These are phyloP conservation scores for Cucumis cinereus DNA, from an alignment of 306 rosid species.

Conservation along the genomic window DNA sequence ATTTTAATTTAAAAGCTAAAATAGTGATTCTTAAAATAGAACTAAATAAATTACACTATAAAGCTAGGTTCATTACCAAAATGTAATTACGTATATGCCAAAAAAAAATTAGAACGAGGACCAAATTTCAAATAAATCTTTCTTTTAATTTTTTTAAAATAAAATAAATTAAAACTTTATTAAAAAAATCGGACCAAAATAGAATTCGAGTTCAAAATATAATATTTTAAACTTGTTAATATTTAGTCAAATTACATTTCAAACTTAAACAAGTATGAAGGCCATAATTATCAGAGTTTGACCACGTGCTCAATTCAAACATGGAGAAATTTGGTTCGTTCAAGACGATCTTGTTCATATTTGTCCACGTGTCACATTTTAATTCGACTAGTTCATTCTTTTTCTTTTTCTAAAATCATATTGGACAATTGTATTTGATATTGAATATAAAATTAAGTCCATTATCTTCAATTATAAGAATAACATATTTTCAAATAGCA, in stretches of 20 bases:
- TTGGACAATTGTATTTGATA: not conserved
- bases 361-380: not conserved
- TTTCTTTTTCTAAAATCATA: not conserved
- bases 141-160: not conserved
- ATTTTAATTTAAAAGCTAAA: no score
- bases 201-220: not conserved
- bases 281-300: not conserved
- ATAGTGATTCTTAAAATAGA: no score
- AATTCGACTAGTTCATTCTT: not conserved
- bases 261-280: not conserved
- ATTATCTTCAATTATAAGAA: not conserved
- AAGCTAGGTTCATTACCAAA: no score
- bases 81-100: not conserved
- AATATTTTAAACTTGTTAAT: not conserved
- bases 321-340: not conserved
- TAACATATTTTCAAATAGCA: not conserved
- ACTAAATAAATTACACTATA: no score
- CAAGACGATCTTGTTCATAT: not conserved
- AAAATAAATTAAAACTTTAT: not conserved
- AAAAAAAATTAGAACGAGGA: not conserved
- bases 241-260: not conserved
- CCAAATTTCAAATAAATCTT: not conserved
- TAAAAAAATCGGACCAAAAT: not conserved
- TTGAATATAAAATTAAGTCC: not conserved
- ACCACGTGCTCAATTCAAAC: slow-evolving; percentile 8